phyloP scores from a whole-genome alignment of 441 rosid species.

The Breynia disticha region DNA sequence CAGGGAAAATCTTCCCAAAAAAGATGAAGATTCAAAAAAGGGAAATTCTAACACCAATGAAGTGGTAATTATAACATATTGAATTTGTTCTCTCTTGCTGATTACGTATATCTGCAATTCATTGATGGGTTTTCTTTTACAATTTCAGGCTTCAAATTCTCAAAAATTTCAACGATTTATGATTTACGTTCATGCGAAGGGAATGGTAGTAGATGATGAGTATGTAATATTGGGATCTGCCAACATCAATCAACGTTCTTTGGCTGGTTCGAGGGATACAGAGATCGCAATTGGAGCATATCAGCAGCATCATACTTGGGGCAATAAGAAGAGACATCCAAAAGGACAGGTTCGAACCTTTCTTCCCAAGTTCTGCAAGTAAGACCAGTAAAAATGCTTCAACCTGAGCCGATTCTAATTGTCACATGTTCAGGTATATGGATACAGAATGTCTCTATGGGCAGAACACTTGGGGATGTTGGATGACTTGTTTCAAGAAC shows the following conservation, averaged over 20 bases:
- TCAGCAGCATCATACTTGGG: constrained; percentile 59
- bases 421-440: constrained; percentile 36
- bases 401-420: no score
- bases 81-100: background rate
- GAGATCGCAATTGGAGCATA: constrained; percentile 89
- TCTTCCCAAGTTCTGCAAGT: background rate
- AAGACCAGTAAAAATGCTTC: no score
- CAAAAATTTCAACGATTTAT: constrained; percentile 57
- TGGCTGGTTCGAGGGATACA: constrained; percentile 83
- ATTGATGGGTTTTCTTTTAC: background rate
- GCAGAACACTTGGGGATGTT: constrained; percentile 62
- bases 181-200: constrained; percentile 81
- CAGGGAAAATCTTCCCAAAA: constrained; percentile 40
- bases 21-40: constrained; percentile 11
- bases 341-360: constrained; percentile 45
- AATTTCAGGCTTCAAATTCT: constrained; percentile 52
- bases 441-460: constrained; percentile 84
- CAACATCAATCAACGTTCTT: constrained; percentile 73
- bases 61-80: constrained; percentile 26
- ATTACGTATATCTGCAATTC: background rate
- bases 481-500: constrained; percentile 36
- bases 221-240: constrained; percentile 76
- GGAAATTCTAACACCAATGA: constrained; percentile 16
- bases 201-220: constrained; percentile 83
- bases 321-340: constrained; percentile 43